Evolutionary conservation across 345 rosid genomes (phyloP).

Genomic region (Citrus glauca): DNA sequence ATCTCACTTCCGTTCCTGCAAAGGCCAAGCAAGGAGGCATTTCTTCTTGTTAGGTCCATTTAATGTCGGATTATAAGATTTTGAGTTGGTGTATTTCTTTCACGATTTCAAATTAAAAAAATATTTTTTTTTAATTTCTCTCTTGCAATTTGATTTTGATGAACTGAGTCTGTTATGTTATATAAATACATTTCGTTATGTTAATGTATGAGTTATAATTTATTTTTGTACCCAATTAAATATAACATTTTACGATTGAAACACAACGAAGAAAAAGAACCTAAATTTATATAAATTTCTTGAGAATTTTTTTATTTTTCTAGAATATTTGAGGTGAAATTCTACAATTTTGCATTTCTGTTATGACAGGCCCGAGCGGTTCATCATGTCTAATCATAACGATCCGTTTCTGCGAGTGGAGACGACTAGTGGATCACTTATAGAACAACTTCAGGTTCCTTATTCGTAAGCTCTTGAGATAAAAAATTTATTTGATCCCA

Average conservation of each 20-base stretch:
- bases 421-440: slow-evolving; percentile 82
- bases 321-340: background rate
- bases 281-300: background rate
- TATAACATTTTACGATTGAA: background rate
- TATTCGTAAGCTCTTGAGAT: background rate
- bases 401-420: slow-evolving; percentile 63
- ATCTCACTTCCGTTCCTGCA: background rate
- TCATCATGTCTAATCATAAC: slow-evolving; percentile 43
- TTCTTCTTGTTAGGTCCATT: no score
- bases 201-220: background rate
- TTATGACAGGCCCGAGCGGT: slow-evolving; percentile 24
- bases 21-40: background rate
- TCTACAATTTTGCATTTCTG: background rate
- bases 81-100: no score
- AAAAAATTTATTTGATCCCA: background rate
- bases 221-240: no score
- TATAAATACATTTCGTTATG: background rate
- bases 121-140: no score
- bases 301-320: background rate
- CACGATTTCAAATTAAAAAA: no score
- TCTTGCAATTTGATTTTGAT: background rate
- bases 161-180: background rate
- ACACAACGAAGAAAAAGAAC: background rate
- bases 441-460: slow-evolving; percentile 81
- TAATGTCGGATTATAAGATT: no score